Percentiles rank a stretch among this genome's conserved stretches.
Conservation (phyloP, 2,329 filamentous ascomycete genomes). For the Lasiodiplodia hormozganensis region DNA sequence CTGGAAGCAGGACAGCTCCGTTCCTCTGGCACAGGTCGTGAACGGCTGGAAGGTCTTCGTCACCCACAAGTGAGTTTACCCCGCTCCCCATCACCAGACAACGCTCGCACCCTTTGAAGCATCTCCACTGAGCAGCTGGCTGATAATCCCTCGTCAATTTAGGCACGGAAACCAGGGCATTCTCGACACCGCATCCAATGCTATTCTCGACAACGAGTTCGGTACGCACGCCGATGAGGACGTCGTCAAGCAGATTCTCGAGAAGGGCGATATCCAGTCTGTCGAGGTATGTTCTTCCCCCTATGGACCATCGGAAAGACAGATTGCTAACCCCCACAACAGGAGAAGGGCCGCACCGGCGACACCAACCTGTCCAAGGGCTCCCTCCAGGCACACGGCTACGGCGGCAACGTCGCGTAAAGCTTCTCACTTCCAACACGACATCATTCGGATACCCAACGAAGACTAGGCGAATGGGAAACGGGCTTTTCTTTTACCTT, state of each 20-base stretch:
- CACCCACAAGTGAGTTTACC: conserved; percentile 78
- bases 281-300: conserved; percentile 54
- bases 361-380: conserved; percentile 52
- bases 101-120: not conserved
- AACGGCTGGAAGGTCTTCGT: conserved; percentile 88
- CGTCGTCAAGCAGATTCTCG: conserved; percentile 79
- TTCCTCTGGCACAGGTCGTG: conserved; percentile 84
- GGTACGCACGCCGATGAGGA: conserved; percentile 81
- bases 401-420: conserved; percentile 5
- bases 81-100: conserved; percentile 1
- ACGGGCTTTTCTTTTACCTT: conserved; percentile 9
- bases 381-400: conserved; percentile 33
- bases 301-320: conserved; percentile 8
- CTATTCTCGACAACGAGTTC: conserved; percentile 82
- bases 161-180: conserved; percentile 88
- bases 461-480: conserved; percentile 7
- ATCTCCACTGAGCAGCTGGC: not conserved
- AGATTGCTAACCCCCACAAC: conserved; percentile 26
- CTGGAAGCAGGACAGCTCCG: conserved; percentile 80
- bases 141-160: conserved; percentile 18
- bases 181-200: conserved; percentile 77
- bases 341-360: conserved; percentile 51
- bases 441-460: conserved; percentile 14
- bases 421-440: not conserved
- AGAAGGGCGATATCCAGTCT: conserved; percentile 74